Evolutionary conservation across 2,329 filamentous ascomycete species (phyloP).

Genomic region (Dactylellina drechsleri): DNA sequence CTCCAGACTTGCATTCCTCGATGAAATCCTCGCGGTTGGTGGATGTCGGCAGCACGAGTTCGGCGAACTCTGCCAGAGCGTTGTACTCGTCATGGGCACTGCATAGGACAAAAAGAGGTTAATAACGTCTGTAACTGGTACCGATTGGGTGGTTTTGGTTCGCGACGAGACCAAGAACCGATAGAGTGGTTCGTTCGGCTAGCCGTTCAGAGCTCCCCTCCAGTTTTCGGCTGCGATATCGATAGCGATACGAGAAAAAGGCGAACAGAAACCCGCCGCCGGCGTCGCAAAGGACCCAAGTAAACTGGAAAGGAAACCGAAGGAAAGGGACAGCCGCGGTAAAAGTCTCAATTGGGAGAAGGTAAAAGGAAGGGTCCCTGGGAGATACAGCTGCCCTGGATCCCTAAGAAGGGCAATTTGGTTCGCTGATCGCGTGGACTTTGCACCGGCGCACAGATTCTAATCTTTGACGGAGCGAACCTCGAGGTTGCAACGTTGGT

Average conservation of each 20-base stretch:
- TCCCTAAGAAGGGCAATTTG: slow-evolving; percentile 44
- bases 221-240: slow-evolving; percentile 33
- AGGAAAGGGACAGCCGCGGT: slow-evolving; percentile 2
- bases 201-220: slow-evolving; percentile 40
- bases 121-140: background rate
- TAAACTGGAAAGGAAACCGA: slow-evolving; percentile 18
- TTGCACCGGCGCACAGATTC: slow-evolving; percentile 4
- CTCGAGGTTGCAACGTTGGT: background rate
- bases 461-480: background rate
- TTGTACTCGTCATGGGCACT: slow-evolving; percentile 75
- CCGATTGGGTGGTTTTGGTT: background rate
- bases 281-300: slow-evolving; percentile 5
- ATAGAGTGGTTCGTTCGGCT: slow-evolving; percentile 19
- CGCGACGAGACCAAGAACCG: background rate
- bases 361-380: slow-evolving; percentile 12
- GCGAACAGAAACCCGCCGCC: background rate
- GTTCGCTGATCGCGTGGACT: slow-evolving; percentile 16
- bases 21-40: slow-evolving; percentile 75
- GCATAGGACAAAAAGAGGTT: slow-evolving; percentile 15
- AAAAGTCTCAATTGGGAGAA: background rate
- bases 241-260: slow-evolving; percentile 29
- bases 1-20: slow-evolving; percentile 72
- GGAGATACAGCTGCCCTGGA: slow-evolving; percentile 20
- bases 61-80: slow-evolving; percentile 70
- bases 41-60: slow-evolving; percentile 72